A percentile compares a stretch with the other conserved stretches of the same genome.
Evolutionary conservation across 2,329 filamentous ascomycete genomes (phyloP).

Genomic region (Atkinsonella hypoxylon): DNA sequence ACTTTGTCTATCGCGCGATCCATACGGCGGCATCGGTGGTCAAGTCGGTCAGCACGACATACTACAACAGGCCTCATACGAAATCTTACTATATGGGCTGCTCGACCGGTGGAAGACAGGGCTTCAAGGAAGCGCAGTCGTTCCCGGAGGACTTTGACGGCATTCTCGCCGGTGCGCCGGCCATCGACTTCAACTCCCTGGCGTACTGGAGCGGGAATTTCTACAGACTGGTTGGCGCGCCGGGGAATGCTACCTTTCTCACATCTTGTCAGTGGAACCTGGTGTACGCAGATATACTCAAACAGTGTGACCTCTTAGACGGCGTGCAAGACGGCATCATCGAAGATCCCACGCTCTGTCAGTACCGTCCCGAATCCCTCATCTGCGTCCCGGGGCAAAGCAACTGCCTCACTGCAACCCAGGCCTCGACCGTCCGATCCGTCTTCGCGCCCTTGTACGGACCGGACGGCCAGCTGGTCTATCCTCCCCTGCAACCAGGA

Average conservation of each 20-base stretch:
- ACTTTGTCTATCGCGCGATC: constrained; percentile 24
- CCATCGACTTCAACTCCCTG: constrained; percentile 24
- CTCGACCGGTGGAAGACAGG: constrained; percentile 47
- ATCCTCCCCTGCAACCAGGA: constrained; percentile 34
- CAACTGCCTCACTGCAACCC: constrained; percentile 29
- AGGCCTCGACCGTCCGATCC: constrained; percentile 13
- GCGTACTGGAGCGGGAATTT: constrained; percentile 29
- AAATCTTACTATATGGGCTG: constrained; percentile 47
- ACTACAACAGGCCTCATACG: constrained; percentile 28
- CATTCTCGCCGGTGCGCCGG: constrained; percentile 36
- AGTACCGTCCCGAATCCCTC: constrained; percentile 28
- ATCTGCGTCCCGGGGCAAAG: constrained; percentile 22
- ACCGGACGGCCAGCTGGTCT: constrained; percentile 23
- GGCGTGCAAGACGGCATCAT: constrained; percentile 37
- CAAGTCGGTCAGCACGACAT: constrained; percentile 33
- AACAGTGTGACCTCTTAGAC: constrained; percentile 39
- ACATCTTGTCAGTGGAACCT: constrained; percentile 12
- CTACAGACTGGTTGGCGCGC: constrained; percentile 27
- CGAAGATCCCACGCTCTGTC: constrained; percentile 30
- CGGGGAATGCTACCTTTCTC: constrained; percentile 16
- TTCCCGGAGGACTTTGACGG: constrained; percentile 48
- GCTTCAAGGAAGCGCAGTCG: constrained; percentile 37
- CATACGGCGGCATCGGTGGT: constrained; percentile 37
- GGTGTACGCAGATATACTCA: constrained; percentile 12
- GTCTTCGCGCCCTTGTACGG: neutral